Base-by-base conservation (phyloP, 495 filamentous ascomycete genomes). In the Neurospora sp. region DNA sequence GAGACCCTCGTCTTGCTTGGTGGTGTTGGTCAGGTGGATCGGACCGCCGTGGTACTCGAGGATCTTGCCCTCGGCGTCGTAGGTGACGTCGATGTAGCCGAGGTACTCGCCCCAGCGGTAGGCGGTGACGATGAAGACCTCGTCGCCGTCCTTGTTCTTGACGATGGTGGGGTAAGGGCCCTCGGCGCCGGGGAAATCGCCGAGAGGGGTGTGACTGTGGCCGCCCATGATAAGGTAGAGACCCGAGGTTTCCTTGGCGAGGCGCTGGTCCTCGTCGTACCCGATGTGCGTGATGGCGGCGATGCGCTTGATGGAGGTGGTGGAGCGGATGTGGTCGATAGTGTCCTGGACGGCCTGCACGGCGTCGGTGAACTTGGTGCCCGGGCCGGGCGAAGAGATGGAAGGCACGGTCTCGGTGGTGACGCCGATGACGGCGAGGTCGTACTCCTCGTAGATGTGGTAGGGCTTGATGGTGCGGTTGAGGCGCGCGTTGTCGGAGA, bases 31-130 rank as follows among this genome's bases (percentile, higher is more conserved):
- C 31, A 90, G 77, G 69, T 88, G 86, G 73, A 90, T 84, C 1
- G 88, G 88, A 1, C 82, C 87, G 71, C 87, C 87, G 75, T 85
- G 83, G 79, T 89, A 89, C 9, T 79, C 80, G 15, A 89, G 80
- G 40, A 89, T 83, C 74, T 84, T 85, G 59, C 88, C 88, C 7
- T 84, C 77, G 0, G 78, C 38, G 73, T 87, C 85, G 73, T 85
- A 89, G 4, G 85, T 85, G 15, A 89, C 85, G 74, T 88, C 86
- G 70, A 89, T 89, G 76, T 88, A 89, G 66, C 87, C 88, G 2
- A 89, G 78, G 45, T 89, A 89, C 79, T 89, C 85, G 37, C 88
- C 88, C 88, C 88, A 89, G 59, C 88, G 85, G 74, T 86, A 88
- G 24, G 87, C 82, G 13, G 86, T 87, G 17, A 90, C 88, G 73